Evolutionary conservation across 2,329 filamentous ascomycete genomes (phyloP), one percentile per base, ranked within the genome.

Genomic region (Aphanoascus verrucosus): DNA sequence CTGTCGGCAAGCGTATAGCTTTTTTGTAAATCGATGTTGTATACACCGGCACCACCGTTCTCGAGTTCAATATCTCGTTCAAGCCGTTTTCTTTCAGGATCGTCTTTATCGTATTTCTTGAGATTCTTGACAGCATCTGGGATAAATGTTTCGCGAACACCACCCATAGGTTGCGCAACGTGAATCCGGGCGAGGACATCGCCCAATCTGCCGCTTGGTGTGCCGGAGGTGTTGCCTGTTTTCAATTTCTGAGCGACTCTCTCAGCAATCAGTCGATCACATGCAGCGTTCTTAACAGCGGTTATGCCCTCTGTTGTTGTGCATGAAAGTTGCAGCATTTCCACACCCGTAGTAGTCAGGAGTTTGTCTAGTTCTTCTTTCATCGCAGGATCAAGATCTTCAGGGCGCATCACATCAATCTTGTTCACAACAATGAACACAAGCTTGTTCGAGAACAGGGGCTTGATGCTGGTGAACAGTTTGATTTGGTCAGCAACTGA

Each of bases 371-470:
- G 74, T 65, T 91, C 80, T 53, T 82, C 80, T 67, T 91, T 85
- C 20, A 84, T 82, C 62, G 87, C 86, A 5, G 81, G 74, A 59
- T 93, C 86, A 37, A 98, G 75, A 65, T 97, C 89, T 65, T 95
- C 88, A 1, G 90, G 89, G 56, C 83, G 81, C 66, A 85, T 82
- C 56, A 97, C 81, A 69, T 98, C 93, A 61, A 96, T 96, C 79
- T 98, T 98, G 83, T 98, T 98, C 73, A 97, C 80, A 54, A 97
- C 88, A 55, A 98, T 80, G 69, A 95, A 97, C 43, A 97, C 91
- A 47, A 97, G 80, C 76, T 97, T 97, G 76, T 97, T 96, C 52
- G 89, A 84, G 68, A 98, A 98, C 19, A 98, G 78, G 32, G 93
- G 93, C 75, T 94, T 94, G 72, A 97, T 95, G 70, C 86, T 94